Evolutionary conservation across 768 basidiomycete species (phyloP).

Genomic region (Tremella fuciformis): DNA sequence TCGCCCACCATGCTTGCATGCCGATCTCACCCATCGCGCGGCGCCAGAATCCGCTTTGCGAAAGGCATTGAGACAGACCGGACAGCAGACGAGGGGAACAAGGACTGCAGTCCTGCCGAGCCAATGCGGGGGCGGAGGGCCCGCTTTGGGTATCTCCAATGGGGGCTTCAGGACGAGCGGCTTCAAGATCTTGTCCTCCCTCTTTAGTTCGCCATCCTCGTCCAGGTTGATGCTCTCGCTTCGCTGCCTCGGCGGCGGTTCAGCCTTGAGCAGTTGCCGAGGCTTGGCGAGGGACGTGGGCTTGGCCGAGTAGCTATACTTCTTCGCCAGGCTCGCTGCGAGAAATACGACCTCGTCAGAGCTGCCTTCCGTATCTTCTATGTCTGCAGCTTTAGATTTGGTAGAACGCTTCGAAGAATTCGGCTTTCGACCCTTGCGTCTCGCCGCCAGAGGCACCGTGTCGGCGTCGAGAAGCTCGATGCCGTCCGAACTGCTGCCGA

Average conservation of each 20-base stretch:
- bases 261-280: background rate
- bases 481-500: background rate
- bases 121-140: slow-evolving; percentile 27
- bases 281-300: background rate
- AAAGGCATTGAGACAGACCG: slow-evolving; percentile 27
- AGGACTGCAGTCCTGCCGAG: slow-evolving; percentile 30
- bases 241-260: background rate
- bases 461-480: background rate
- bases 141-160: slow-evolving; percentile 1
- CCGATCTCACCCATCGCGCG: slow-evolving; percentile 34
- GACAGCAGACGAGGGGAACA: slow-evolving; percentile 21
- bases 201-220: background rate
- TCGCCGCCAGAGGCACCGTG: background rate
- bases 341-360: background rate
- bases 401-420: background rate
- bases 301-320: background rate
- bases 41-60: slow-evolving; percentile 39
- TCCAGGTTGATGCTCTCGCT: background rate
- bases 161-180: background rate
- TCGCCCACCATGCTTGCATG: background rate
- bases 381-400: background rate
- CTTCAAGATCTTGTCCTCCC: background rate
- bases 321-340: background rate
- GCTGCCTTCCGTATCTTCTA: background rate
- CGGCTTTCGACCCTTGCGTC: background rate